These are phyloP conservation scores for Kuraishia molischiana DNA, from an alignment of 805 yeast species.

Conservation along the genomic window DNA sequence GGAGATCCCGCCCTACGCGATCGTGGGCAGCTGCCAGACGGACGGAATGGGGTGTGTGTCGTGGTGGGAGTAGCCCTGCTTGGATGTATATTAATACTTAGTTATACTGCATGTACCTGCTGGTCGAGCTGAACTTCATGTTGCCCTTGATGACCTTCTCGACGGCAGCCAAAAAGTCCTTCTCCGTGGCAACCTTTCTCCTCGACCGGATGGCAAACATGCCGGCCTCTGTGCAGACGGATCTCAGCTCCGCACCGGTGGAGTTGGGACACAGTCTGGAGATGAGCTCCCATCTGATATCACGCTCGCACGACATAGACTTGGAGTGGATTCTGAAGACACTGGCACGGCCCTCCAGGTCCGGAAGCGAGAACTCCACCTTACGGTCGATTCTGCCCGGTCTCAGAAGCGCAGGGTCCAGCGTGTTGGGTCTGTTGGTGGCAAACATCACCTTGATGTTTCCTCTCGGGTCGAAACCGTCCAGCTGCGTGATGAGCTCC, in stretches of 20 bases:
- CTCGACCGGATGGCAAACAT: constrained; percentile 99
- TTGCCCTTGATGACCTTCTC: constrained; percentile 98
- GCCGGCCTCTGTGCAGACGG: constrained; percentile 99
- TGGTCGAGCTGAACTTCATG: constrained; percentile 93
- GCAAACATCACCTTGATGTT: constrained; percentile 99
- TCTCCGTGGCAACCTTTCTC: constrained; percentile 96
- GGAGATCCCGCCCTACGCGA: constrained; percentile 69
- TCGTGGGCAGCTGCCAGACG: constrained; percentile 84
- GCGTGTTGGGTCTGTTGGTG: constrained; percentile 94
- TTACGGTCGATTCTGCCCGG: constrained; percentile 99
- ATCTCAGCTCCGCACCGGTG: constrained; percentile 97
- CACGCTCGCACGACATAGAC: constrained; percentile 96
- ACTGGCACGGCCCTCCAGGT: constrained; percentile 95
- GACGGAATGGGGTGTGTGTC: constrained; percentile 95
- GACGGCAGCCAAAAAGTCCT: constrained; percentile 95
- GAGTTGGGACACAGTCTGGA: constrained; percentile 96
- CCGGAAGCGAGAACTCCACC: constrained; percentile 95
- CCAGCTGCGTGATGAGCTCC: constrained; percentile 94
- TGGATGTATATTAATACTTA: too few species aligned
- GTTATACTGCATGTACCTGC: constrained; percentile 98
- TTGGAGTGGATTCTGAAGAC: constrained; percentile 95
- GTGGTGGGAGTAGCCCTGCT: constrained; percentile 74
- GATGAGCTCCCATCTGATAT: constrained; percentile 96
- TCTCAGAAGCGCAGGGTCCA: constrained; percentile 94
- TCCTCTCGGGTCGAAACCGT: constrained; percentile 98